These are phyloP conservation scores for Trichoderma cornu-damae DNA, from an alignment of 2,329 filamentous ascomycete genomes.

Conservation along the genomic window DNA sequence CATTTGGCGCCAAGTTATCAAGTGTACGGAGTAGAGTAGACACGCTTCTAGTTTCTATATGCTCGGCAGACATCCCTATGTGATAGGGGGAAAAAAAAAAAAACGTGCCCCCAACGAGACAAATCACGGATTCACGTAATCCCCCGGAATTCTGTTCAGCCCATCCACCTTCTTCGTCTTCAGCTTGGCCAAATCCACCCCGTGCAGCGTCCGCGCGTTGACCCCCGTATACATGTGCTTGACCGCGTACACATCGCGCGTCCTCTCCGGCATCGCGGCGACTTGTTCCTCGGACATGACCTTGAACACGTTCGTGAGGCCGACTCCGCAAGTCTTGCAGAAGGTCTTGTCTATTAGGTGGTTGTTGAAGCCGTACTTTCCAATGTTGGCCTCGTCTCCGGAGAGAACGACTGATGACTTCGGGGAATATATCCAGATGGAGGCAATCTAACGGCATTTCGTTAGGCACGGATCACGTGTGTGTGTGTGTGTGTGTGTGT, in stretches of 20 bases:
- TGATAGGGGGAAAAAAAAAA: no score
- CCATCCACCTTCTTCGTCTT: slow-evolving; percentile 25
- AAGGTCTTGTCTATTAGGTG: slow-evolving; percentile 39
- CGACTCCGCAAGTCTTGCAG: slow-evolving; percentile 45
- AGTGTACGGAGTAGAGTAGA: no score
- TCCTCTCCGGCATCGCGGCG: slow-evolving; percentile 29
- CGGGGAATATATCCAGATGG: slow-evolving; percentile 42
- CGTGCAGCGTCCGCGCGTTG: slow-evolving; percentile 38
- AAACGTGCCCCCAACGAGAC: no score
- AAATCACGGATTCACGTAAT: slow-evolving; percentile 42
- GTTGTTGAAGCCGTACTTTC: slow-evolving; percentile 35
- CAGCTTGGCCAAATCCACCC: slow-evolving; percentile 33
- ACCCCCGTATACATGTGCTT: slow-evolving; percentile 27
- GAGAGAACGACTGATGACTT: slow-evolving; percentile 38
- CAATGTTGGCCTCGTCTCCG: slow-evolving; percentile 36
- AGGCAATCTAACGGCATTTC: no score
- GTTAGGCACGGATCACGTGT: no score
- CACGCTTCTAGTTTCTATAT: no score
- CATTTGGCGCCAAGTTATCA: no score
- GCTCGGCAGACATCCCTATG: no score
- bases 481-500: no score
- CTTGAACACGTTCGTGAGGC: slow-evolving; percentile 33
- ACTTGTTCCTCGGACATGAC: slow-evolving; percentile 34
- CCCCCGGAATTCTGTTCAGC: slow-evolving; percentile 26
- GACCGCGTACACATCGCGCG: slow-evolving; percentile 23